Conservation (phyloP, 768 basidiomycete genomes). For the Termitomyces sp. region DNA sequence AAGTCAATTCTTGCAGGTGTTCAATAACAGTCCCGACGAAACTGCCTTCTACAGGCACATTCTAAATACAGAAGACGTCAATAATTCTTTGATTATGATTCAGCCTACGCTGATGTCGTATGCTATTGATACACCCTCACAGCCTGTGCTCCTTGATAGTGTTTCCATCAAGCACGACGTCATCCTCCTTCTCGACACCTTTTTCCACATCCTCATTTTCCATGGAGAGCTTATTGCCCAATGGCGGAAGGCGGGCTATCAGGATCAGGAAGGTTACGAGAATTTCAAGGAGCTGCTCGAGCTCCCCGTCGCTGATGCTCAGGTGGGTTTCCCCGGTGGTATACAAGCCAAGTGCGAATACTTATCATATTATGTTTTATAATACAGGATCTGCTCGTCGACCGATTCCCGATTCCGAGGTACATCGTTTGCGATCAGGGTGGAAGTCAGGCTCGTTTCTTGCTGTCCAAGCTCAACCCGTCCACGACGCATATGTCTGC, state of each 20-base stretch:
- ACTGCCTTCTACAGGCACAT: slow-evolving; percentile 99
- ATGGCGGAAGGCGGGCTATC: slow-evolving; percentile 98
- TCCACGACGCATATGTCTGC: slow-evolving; percentile 96
- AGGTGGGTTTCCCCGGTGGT: slow-evolving; percentile 39
- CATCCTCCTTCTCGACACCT: slow-evolving; percentile 94
- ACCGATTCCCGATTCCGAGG: slow-evolving; percentile 95
- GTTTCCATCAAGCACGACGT: slow-evolving; percentile 98
- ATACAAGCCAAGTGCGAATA: neutral
- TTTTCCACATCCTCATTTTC: slow-evolving; percentile 99
- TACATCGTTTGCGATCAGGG: slow-evolving; percentile 99
- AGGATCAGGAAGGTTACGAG: slow-evolving; percentile 98
- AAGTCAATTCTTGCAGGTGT: slow-evolving; percentile 98
- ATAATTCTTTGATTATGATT: slow-evolving; percentile 99
- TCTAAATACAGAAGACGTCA: slow-evolving; percentile 95
- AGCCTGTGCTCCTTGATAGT: slow-evolving; percentile 94
- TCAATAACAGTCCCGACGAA: slow-evolving; percentile 99
- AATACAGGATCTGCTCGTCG: slow-evolving; percentile 82
- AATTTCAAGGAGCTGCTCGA: slow-evolving; percentile 96
- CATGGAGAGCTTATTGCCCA: slow-evolving; percentile 96
- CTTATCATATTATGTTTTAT: neutral
- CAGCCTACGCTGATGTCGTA: slow-evolving; percentile 99
- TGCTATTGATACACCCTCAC: slow-evolving; percentile 85
- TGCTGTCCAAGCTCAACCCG: slow-evolving; percentile 93
- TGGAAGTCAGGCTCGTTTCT: slow-evolving; percentile 96
- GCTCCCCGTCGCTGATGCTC: slow-evolving; percentile 83